Conservation (phyloP, 176 grass and related monocot species). For the Melocanna baccifera region DNA sequence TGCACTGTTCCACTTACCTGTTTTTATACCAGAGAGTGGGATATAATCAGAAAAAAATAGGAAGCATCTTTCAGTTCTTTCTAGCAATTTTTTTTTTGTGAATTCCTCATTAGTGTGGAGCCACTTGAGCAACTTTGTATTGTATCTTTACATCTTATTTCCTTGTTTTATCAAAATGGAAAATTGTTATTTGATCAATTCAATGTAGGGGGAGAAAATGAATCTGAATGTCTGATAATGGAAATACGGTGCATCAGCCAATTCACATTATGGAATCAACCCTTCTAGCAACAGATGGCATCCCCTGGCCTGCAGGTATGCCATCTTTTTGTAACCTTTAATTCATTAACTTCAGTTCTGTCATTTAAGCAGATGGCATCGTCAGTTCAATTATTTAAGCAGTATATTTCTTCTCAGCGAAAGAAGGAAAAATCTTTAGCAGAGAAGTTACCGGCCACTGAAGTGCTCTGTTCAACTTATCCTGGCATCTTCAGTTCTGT, state of each 20-base stretch:
- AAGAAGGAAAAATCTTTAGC: neutral
- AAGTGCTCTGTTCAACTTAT: neutral
- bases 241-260: conserved; percentile 66
- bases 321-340: neutral
- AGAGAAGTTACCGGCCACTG: neutral
- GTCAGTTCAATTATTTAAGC: neutral
- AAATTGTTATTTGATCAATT: neutral
- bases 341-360: conserved; percentile 5
- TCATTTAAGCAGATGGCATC: too few relatives aligned
- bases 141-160: neutral
- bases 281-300: conserved; percentile 65
- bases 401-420: neutral
- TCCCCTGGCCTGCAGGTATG: conserved; percentile 70
- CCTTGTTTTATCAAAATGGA: neutral
- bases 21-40: too few relatives aligned
- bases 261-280: conserved; percentile 74
- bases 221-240: conserved; percentile 27
- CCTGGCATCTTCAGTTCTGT: neutral
- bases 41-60: too few relatives aligned
- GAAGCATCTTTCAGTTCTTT: too few relatives aligned
- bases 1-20: too few relatives aligned
- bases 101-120: neutral
- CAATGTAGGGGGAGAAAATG: conserved; percentile 32
- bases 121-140: neutral
- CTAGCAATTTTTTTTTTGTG: too few relatives aligned